A percentile compares a stretch with the other conserved stretches of the same genome.
Evolutionary conservation across 345 rosid species (phyloP).

Genomic region (Anacardium occidentale): DNA sequence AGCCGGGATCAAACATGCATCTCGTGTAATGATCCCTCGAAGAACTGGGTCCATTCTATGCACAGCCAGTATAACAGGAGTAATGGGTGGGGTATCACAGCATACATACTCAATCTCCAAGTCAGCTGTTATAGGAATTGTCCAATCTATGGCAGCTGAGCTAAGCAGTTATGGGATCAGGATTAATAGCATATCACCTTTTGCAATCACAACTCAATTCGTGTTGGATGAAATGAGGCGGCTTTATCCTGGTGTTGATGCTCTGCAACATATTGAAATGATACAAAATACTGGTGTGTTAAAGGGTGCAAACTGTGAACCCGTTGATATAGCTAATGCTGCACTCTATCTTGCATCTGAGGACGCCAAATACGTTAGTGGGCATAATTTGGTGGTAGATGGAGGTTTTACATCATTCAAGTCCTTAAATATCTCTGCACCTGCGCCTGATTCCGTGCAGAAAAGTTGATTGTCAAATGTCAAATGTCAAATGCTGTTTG

Average conservation of each 20-base stretch:
- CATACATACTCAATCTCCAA: slow-evolving; percentile 68
- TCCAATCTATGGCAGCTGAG: slow-evolving; percentile 68
- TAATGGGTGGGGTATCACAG: slow-evolving; percentile 69
- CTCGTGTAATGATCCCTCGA: slow-evolving; percentile 77
- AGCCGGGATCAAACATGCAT: slow-evolving; percentile 71
- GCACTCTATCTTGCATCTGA: slow-evolving; percentile 77
- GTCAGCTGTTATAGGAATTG: slow-evolving; percentile 52
- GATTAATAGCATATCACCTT: slow-evolving; percentile 80
- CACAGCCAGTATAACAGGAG: slow-evolving; percentile 66
- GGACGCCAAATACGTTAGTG: slow-evolving; percentile 80
- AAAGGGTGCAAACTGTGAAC: slow-evolving; percentile 58
- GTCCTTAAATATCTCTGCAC: slow-evolving; percentile 47
- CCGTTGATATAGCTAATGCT: slow-evolving; percentile 77
- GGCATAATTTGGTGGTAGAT: slow-evolving; percentile 85
- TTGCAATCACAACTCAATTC: slow-evolving; percentile 63
- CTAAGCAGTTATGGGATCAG: slow-evolving; percentile 62
- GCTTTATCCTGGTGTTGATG: slow-evolving; percentile 41
- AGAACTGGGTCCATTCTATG: slow-evolving; percentile 65
- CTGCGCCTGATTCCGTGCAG: slow-evolving; percentile 45
- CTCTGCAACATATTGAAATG: slow-evolving; percentile 32
- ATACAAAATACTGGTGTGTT: slow-evolving; percentile 46
- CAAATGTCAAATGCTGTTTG: background rate
- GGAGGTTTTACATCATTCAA: slow-evolving; percentile 83
- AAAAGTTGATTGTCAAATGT: slow-evolving; percentile 7
- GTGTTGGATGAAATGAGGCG: slow-evolving; percentile 55